Percentiles rank a stretch among this genome's conserved stretches.
phyloP scores from a whole-genome alignment of 108 stramenopile species.

The Nannochloropsis granulata region DNA sequence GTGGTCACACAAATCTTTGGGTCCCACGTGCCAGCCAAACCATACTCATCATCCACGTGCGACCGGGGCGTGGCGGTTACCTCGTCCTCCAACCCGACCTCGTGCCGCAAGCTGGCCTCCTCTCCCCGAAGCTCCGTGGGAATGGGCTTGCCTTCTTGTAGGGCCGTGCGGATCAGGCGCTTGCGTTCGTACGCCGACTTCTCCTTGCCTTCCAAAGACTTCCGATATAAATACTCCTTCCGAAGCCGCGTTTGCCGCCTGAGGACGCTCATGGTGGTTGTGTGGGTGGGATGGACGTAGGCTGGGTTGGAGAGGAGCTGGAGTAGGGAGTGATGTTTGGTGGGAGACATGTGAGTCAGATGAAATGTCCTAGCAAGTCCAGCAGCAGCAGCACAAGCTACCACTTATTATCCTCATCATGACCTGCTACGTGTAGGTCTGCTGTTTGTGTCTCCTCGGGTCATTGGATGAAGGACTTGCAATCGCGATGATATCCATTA shows the following conservation, averaged over 20 bases:
- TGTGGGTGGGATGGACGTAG: too few species aligned
- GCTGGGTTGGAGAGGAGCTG: too few species aligned
- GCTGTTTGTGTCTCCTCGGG: too few species aligned
- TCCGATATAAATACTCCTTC: slow-evolving; percentile 90
- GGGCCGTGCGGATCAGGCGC: slow-evolving; percentile 59
- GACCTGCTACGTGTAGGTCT: too few species aligned
- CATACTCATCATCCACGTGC: slow-evolving; percentile 91
- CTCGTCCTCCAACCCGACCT: slow-evolving; percentile 60
- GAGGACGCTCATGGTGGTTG: slow-evolving; percentile 16
- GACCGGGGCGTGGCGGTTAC: slow-evolving; percentile 38
- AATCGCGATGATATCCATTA: too few species aligned
- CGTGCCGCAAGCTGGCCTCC: slow-evolving; percentile 50
- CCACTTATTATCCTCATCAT: too few species aligned
- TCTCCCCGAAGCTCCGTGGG: slow-evolving; percentile 78
- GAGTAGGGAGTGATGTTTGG: too few species aligned
- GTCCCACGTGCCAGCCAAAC: slow-evolving; percentile 68
- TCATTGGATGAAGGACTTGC: too few species aligned
- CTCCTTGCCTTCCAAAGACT: slow-evolving; percentile 63
- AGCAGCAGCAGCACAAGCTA: too few species aligned
- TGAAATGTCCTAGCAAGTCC: too few species aligned
- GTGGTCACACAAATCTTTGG: slow-evolving; percentile 93
- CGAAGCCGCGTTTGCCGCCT: slow-evolving; percentile 88
- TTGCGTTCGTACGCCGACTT: slow-evolving; percentile 69
- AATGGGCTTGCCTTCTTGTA: slow-evolving; percentile 68
- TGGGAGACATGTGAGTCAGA: too few species aligned